Base-by-base conservation (phyloP, 805 yeast species). In the Saturnispora halmiae region DNA sequence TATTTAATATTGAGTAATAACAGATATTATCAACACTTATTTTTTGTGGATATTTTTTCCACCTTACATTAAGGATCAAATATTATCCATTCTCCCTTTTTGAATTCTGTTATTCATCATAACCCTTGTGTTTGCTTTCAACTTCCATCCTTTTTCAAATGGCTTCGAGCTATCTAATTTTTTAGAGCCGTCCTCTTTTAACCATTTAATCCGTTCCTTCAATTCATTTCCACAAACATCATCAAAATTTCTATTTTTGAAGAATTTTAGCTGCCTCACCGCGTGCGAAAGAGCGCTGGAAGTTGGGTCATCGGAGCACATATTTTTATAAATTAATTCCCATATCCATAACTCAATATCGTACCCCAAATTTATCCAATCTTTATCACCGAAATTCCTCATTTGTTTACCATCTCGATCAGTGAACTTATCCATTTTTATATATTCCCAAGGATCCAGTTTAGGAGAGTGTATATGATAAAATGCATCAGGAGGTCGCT, bases 401-500 rank as follows among this genome's bases (percentile, higher is more conserved):
- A 53, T 51, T 15, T 44, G 45, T 6, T 45, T 31, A 1, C 42
- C 40, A 2, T 48, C 34, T 40, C 27, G 34, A 38, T 44, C 50
- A 15, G 49, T 46, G 35, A 51, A 50, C 27, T 48, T 41, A 30
- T 53, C 49, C 11, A 47, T 44, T 1, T 41, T 24, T 13, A 46
- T 34, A 26, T 51, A 51, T n/a, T 47, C 53, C 68, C 72, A 69
- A 1, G 77, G 77, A 47, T 71, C 65, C 34, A 72, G 56, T 50
- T 72, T 72, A 6, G 77, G 77, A 50, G 58, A 65, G 50, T 72
- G 72, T 20, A 73, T 64, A 48, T 72, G 77, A 31, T 71, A 48
- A 40, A 59, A 56, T 46, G 56, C 46, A 38, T 55, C 56, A 10
- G 45, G 42, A 10, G 55, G 47, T 35, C 47, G 49, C 1, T 36